Base-by-base conservation (phyloP, 1,284 basidiomycete species). In the Trametes pubescens region DNA sequence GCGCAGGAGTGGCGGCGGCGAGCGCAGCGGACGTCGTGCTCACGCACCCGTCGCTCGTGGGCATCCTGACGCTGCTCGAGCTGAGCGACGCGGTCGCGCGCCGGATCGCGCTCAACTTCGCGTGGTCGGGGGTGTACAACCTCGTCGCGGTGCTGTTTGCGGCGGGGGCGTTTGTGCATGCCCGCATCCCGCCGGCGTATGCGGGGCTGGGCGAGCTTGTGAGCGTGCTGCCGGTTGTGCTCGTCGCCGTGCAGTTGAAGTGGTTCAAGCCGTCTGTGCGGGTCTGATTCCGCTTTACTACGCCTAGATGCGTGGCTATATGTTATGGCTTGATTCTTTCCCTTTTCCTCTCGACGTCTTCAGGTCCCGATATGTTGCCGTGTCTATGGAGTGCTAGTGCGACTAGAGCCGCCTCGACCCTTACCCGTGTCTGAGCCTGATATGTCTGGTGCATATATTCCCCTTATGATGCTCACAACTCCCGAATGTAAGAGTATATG, bases 11-110 rank as follows among this genome's bases (percentile, higher is more conserved):
- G 29, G 77, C 79, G 14, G 80, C 81, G 1, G 75, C 82, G 13
- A 74, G 78, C 16, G 79, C 82, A 10, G 81, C 81, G 37, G 82
- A 84, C 66, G 82, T 85, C 55, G 80, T 84, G 43, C 75, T 86
- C 34, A 78, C 84, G 35, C 73, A 71, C 59, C 72, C 80, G 32
- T 74, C 65, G 60, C 74, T 80, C 44, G 71, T 75, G 13, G 75
- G 80, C n/a, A 73, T 81, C 40, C 69, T 84, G 29, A 73, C 77
- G 14, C 71, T 86, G 18, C 70, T 84, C 37, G 69, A 74, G 51
- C 75, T 86, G 44, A 82, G 79, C 24, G 77, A 78, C 29, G 78
- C 81, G 18, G 78, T 82, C 14, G 71, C 74, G 37, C 72, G 76
- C 26, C 77, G 81, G 55, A 79, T 81, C 64, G 69, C 77, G 66